phyloP scores from a whole-genome alignment of 495 filamentous ascomycete genomes.

The Penicillium antarcticum region DNA sequence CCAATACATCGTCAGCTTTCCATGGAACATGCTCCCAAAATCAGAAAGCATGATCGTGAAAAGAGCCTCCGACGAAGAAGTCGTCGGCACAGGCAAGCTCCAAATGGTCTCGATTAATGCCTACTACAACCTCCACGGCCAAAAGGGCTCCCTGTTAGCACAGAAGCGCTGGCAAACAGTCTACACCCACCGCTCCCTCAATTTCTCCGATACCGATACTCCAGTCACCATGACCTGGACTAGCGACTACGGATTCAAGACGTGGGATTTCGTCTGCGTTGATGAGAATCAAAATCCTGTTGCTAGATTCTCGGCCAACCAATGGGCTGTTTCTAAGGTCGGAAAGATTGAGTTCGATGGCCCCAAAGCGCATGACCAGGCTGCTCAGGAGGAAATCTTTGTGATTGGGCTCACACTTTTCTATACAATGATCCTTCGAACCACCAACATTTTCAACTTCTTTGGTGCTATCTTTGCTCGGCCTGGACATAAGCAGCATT shows the following conservation, averaged over 20 bases:
- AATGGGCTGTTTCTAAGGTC: slow-evolving; percentile 26
- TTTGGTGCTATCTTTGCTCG: slow-evolving; percentile 22
- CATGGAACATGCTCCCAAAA: slow-evolving; percentile 9
- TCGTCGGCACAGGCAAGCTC: slow-evolving; percentile 23
- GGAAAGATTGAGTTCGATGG: slow-evolving; percentile 32
- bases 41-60: slow-evolving; percentile 10
- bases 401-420: slow-evolving; percentile 28
- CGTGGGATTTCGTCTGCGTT: slow-evolving; percentile 34
- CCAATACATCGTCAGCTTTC: slow-evolving; percentile 17
- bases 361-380: slow-evolving; percentile 7
- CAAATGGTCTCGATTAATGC: slow-evolving; percentile 28
- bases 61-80: background rate
- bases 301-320: slow-evolving; percentile 21
- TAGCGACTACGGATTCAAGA: slow-evolving; percentile 23
- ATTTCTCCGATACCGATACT: slow-evolving; percentile 13
- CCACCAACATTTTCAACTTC: slow-evolving; percentile 21
- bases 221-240: slow-evolving; percentile 32
- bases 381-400: slow-evolving; percentile 31
- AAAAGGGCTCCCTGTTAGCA: slow-evolving; percentile 21
- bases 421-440: slow-evolving; percentile 25
- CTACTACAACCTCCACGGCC: slow-evolving; percentile 24
- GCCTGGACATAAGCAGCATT: slow-evolving; percentile 9
- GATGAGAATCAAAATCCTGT: slow-evolving; percentile 29
- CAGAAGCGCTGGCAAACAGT: slow-evolving; percentile 26
- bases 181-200: slow-evolving; percentile 30